Base-by-base conservation (phyloP, 805 yeast species). In the Diddensiella transvaalensis region DNA sequence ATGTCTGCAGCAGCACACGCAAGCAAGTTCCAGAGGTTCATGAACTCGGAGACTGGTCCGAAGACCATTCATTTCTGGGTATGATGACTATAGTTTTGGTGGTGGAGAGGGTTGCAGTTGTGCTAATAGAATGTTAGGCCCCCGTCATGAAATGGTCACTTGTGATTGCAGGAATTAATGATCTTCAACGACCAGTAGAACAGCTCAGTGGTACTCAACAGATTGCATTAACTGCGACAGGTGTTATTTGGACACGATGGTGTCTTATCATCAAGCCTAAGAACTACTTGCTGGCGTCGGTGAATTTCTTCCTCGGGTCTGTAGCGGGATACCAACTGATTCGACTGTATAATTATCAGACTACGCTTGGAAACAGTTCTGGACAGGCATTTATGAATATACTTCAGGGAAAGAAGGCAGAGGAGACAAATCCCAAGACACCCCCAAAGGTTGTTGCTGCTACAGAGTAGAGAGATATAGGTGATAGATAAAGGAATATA, bases 231-330 rank as follows among this genome's bases (percentile, higher is more conserved):
- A 76, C 86, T 59, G 89, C 90, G 41, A 91, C 99, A 1, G 99
- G 97, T 47, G 80, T 80, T 46, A 88, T 91, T 60, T 91, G 99
- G 99, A 91, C 99, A 30, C 81, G 99, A 68, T 91, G 98, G 98
- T 89, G 96, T 13, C 79, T 90, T 69, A 93, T 90, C 55, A 91
- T 91, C 63, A 80, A 73, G 56, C 99, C 99, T 37, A 83, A 85
- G 70, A 91, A 91, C 70, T 75, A 77, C 58, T 72, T 93, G 52
- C 75, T 93, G 57, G 99, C 98, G 3, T 80, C 91, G 23, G 99
- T 91, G 48, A 91, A 91, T 71, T 88, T 89, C 75, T 91, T 93
- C 77, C 73, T 91, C 47, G 96, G 95, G 22, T 72, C 83, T 26
- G 96, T 95, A 42, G 96, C 98, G 2, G 86, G 91, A 24, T 80